Conservation (phyloP, 352 stramenopile species). For the Phytopythium oedochilum region DNA sequence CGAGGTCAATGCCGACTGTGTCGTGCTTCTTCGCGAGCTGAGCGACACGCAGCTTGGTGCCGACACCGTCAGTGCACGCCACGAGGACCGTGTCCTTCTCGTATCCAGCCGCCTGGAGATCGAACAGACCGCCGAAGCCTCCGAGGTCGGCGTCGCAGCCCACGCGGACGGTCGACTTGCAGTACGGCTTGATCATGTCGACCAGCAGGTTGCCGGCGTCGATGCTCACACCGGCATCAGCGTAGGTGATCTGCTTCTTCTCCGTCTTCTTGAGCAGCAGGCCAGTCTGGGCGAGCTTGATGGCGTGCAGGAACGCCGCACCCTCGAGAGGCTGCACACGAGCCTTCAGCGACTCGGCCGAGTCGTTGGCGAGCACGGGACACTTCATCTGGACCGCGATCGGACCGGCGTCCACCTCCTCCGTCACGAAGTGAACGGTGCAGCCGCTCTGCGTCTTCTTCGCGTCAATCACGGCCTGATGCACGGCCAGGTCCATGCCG, state of each 20-base stretch:
- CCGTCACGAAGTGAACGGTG: conserved; percentile 98
- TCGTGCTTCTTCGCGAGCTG: conserved; percentile 91
- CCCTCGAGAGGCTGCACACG: conserved; percentile 98
- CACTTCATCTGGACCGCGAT: conserved; percentile 96
- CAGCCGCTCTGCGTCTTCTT: conserved; percentile 95
- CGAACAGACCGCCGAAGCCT: conserved; percentile 97
- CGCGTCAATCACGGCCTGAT: conserved; percentile 96
- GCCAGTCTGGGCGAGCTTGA: conserved; percentile 72
- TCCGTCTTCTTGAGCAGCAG: conserved; percentile 45
- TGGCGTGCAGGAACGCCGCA: conserved; percentile 86
- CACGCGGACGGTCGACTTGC: conserved; percentile 94
- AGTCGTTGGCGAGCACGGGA: conserved; percentile 87
- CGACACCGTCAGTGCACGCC: conserved; percentile 96
- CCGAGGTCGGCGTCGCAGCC: conserved; percentile 96
- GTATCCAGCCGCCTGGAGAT: conserved; percentile 96
- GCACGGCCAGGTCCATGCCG: conserved; percentile 99
- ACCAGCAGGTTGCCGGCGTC: conserved; percentile 96
- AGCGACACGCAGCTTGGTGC: conserved; percentile 95
- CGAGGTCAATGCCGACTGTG: conserved; percentile 97
- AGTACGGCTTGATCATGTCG: conserved; percentile 97
- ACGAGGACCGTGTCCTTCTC: conserved; percentile 97
- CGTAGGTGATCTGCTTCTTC: conserved; percentile 95
- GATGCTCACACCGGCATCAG: conserved; percentile 97
- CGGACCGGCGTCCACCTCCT: conserved; percentile 96
- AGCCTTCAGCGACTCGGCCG: conserved; percentile 94